Percentiles rank a stretch among this genome's conserved stretches.
Conservation (phyloP, 257 asterid species). For the Dorcoceras hygrometricum region DNA sequence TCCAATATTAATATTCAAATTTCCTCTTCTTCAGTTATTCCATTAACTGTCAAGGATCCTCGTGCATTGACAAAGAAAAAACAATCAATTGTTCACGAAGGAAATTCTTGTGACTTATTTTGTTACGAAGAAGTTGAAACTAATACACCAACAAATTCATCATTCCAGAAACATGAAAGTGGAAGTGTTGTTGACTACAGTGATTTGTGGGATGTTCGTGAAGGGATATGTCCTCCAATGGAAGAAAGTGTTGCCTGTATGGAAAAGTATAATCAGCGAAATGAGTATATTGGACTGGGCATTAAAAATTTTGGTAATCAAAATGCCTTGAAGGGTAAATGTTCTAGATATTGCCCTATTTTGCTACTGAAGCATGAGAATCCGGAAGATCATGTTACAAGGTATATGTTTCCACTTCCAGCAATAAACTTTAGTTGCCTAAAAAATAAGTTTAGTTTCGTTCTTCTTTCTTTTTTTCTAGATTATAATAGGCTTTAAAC, state of each 20-base stretch:
- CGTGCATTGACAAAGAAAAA: slow-evolving; percentile 40
- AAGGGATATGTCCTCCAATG: slow-evolving; percentile 58
- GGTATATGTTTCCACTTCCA: no score
- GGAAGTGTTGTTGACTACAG: slow-evolving; percentile 24
- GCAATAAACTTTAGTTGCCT: no score
- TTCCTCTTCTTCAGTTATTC: slow-evolving; percentile 43
- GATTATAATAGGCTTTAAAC: not conserved
- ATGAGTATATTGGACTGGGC: no score
- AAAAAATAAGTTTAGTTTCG: not conserved
- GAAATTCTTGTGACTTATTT: slow-evolving; percentile 24
- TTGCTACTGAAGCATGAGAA: no score
- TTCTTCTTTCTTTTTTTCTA: not conserved
- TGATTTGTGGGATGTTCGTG: slow-evolving; percentile 65
- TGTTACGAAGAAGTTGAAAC: slow-evolving; percentile 34
- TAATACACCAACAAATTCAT: slow-evolving; percentile 24
- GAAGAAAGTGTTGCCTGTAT: slow-evolving; percentile 63
- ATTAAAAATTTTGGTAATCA: no score
- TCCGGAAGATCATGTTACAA: no score
- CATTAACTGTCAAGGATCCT: slow-evolving; percentile 70
- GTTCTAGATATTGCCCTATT: no score
- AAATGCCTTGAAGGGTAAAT: no score
- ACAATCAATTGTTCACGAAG: slow-evolving; percentile 27
- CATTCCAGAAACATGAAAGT: slow-evolving; percentile 33
- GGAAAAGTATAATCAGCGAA: slow-evolving; percentile 56
- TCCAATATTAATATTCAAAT: slow-evolving; percentile 35